Base-by-base conservation (phyloP, 139 green algal genomes). In the Tetraselmis chui region DNA sequence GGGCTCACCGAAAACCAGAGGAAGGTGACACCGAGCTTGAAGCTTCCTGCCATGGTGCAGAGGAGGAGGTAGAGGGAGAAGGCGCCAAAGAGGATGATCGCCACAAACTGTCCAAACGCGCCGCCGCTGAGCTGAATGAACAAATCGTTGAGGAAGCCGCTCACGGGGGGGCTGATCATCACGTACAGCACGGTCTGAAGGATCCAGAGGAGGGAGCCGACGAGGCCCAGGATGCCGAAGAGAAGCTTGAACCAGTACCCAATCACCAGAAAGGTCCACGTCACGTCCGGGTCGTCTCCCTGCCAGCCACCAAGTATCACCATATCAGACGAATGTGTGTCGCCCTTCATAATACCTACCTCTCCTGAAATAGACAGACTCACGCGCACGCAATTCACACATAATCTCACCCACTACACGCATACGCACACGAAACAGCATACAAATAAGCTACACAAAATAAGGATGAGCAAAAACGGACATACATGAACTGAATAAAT, bases 61-160 rank as follows among this genome's bases (percentile, higher is more conserved):
- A 76, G 29, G 75, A 98, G 91, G 29, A 98, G 86, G 87, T 98
- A 99, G 81, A 98, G 96, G 84, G 92, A 98, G 89, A 98, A 99
- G 32, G 96, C 28, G 5, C 89, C 91, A 84, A 99, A 99, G 23
- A 93, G 89, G 0, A 86, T 80, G 0, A 92, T 95, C n/a, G 96
- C 96, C 85, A 99, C 95, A 23, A 99, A 85, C 23, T 91, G 87
- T 18, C 45, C 45, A 67, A 67, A 67, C 79, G 97, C 99, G 23
- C 91, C 93, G 59, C 82, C 78, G 87, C 98, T 94, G 82, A 98
- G 87, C 76, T 87, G 86, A 45, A 93, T 89, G 87, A 99, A 99
- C 27, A 97, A 80, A 28, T 84, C 58, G 89, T 99, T 99, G 29
- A 99, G 90, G 59, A 99, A 91, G 1, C 95, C 89, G 28, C 84